Evolutionary conservation across 2,329 filamentous ascomycete species (phyloP).

Genomic region (Dendrostoma leiphaemia): DNA sequence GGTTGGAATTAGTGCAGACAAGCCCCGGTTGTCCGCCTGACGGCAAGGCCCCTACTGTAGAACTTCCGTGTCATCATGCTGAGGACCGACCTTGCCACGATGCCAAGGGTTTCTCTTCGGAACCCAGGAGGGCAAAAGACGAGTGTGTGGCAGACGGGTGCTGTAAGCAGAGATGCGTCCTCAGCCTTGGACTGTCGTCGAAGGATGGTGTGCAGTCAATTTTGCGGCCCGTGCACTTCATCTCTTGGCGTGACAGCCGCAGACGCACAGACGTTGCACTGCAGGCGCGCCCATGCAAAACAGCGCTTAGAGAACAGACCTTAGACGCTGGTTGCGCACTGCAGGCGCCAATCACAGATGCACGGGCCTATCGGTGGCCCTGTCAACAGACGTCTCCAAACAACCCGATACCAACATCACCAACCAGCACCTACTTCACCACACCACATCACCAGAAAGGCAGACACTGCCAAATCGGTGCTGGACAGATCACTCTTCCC

Average conservation of each 20-base stretch:
- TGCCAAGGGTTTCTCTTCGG: not conserved
- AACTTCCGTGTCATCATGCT: not conserved
- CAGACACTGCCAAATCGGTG: not conserved
- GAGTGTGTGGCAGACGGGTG: not conserved
- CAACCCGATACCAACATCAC: conserved; percentile 1
- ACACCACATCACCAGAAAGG: not conserved
- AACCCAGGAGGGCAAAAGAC: too few species aligned
- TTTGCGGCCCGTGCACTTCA: too few species aligned
- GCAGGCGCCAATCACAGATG: not conserved
- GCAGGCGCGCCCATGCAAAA: too few species aligned
- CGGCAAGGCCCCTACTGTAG: too few species aligned
- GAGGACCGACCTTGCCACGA: not conserved
- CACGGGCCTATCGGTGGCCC: not conserved
- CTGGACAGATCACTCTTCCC: too few species aligned
- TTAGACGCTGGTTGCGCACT: not conserved
- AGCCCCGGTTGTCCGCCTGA: too few species aligned
- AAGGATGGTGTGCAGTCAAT: too few species aligned
- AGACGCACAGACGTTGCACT: too few species aligned
- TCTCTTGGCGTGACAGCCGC: too few species aligned
- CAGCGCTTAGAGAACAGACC: not conserved
- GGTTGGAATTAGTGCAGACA: too few species aligned
- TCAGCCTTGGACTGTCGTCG: too few species aligned
- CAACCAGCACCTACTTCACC: not conserved
- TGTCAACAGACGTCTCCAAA: not conserved
- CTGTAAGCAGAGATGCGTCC: not conserved